Base-by-base conservation (phyloP, 371 early-diverging fungal species). In the Paraphysoderma sedebokerense region DNA sequence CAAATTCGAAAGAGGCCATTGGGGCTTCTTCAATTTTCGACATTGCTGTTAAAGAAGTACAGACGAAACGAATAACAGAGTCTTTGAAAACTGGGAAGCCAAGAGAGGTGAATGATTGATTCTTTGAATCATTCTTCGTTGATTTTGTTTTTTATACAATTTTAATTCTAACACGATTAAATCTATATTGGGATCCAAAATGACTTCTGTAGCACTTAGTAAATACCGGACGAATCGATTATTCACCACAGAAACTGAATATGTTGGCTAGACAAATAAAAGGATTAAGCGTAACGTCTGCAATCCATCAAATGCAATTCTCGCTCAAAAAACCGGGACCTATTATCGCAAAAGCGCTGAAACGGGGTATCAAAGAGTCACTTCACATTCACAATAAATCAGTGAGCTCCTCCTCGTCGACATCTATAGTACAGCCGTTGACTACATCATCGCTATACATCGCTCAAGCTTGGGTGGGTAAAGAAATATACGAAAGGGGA, bases 381-480 rank as follows among this genome's bases (percentile, higher is more conserved):
- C 1, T 56, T 73, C 32, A 72, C 75, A 24, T 53, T 78, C 57
- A 63, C 62, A 35, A 55, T 76, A 39, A 67, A 70, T 63, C 57
- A 50, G 53, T 53, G 0, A 23, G 1, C 8, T 45, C 28, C 26
- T 13, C 20, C 9, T 23, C 12, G 6, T 4, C 12, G 38, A 22
- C 38, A 19, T 44, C 19, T 31, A 31, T 24, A 41, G 15, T 13
- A 19, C 15, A 51, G 15, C 11, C 30, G 22, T 13, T 26, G n/a
- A 26, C 38, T 24, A 24, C 32, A 24, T 41, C 11, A 45, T 23
- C 45, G 15, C 42, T 28, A 34, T 22, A 46, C 42, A 54, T 72
- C 65, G 70, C 68, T 38, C 79, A 79, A 57, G 85, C 86, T 2
- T 87, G 85, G 73, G 89, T 90, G 19, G 95, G 95, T 20, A 91